phyloP scores from a whole-genome alignment of 495 filamentous ascomycete genomes.

The Neurospora hispaniola region DNA sequence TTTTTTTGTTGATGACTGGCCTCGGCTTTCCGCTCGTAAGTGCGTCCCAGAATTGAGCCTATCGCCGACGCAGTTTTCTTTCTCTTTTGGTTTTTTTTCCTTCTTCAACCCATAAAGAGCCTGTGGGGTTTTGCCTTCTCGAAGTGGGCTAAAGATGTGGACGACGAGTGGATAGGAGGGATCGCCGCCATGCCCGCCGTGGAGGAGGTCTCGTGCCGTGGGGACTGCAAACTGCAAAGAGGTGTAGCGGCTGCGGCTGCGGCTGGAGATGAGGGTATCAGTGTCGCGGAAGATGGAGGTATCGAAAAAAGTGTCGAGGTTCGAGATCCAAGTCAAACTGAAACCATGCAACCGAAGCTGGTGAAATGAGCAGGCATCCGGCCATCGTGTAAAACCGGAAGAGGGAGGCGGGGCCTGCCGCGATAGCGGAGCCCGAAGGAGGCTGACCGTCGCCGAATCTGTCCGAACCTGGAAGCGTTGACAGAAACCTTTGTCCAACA shows the following conservation, averaged over 20 bases:
- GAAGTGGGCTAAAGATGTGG: not conserved
- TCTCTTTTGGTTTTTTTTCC: not conserved
- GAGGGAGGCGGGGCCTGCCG: not conserved
- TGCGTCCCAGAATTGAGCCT: not conserved
- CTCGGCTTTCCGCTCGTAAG: not conserved
- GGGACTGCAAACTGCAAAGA: not conserved
- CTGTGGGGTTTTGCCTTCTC: not conserved
- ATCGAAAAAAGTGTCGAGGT: not conserved
- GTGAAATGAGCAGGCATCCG: not conserved
- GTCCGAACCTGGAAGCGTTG: slow-evolving; percentile 6
- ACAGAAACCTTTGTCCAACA: slow-evolving; percentile 18
- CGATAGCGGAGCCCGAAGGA: not conserved
- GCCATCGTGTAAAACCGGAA: not conserved
- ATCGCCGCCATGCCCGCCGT: not conserved
- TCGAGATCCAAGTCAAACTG: not conserved
- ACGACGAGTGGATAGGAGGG: not conserved
- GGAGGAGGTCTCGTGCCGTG: not conserved
- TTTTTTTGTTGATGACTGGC: not conserved
- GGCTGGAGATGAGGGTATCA: not conserved
- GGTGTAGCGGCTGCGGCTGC: not conserved
- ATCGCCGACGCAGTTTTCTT: not conserved
- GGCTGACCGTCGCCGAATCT: slow-evolving; percentile 3
- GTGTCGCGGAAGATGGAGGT: not conserved
- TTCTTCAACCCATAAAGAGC: not conserved
- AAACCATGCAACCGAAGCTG: not conserved